A percentile compares a stretch with the other conserved stretches of the same genome.
phyloP scores from a whole-genome alignment of 768 basidiomycete species.

The Amyloporia xantha region DNA sequence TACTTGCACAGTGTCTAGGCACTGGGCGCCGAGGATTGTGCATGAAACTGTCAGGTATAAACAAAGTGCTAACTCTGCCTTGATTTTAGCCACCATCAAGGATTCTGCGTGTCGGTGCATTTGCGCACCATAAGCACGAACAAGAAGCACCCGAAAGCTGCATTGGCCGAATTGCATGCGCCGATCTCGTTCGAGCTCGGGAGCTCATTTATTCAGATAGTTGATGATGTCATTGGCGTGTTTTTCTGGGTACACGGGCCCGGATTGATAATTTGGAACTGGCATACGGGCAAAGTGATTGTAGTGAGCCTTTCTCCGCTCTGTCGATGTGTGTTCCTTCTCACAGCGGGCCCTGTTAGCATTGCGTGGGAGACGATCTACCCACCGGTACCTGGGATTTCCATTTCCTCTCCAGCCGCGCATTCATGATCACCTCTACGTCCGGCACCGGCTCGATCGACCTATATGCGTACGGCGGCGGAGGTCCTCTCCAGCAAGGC shows the following conservation, averaged over 20 bases:
- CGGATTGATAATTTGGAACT: constrained; percentile 44
- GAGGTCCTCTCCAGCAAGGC: not conserved
- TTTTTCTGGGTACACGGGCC: constrained; percentile 33
- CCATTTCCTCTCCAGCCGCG: constrained; percentile 37
- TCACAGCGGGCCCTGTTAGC: too few species aligned
- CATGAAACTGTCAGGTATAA: too few species aligned
- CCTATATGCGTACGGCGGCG: constrained; percentile 33
- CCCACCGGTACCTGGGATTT: constrained; percentile 34
- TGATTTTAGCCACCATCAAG: too few species aligned
- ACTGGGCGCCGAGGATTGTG: too few species aligned
- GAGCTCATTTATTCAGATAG: constrained; percentile 42
- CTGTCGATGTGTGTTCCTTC: too few species aligned
- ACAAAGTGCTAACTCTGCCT: too few species aligned
- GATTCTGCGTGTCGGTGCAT: constrained; percentile 32
- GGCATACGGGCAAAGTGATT: constrained; percentile 37
- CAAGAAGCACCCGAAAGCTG: constrained; percentile 36
- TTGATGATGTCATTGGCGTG: constrained; percentile 46
- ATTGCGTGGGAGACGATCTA: too few species aligned
- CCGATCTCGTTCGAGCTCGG: constrained; percentile 19
- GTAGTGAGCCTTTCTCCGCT: constrained; percentile 26
- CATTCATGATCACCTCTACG: constrained; percentile 36
- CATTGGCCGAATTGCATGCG: constrained; percentile 20
- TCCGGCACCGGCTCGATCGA: constrained; percentile 32
- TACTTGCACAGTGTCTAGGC: too few species aligned
- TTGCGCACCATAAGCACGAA: constrained; percentile 35